Evolutionary conservation across 2,329 filamentous ascomycete genomes (phyloP).

Genomic region (Fusarium acutatum): DNA sequence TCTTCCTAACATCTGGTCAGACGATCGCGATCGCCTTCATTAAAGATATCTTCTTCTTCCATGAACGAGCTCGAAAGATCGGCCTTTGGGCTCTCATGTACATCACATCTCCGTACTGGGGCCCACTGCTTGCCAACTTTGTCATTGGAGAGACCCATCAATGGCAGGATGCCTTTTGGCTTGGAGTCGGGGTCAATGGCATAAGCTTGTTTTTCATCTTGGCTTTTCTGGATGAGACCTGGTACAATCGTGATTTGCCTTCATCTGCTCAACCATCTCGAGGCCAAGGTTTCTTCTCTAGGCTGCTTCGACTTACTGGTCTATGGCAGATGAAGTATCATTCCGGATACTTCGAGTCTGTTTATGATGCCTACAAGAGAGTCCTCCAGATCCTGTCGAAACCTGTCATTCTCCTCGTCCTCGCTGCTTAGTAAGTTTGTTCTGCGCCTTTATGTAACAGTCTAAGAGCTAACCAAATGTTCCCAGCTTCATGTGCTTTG

Average conservation of each 20-base stretch:
- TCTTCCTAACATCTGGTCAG: conserved; percentile 57
- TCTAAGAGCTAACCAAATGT: not conserved
- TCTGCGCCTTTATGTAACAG: not conserved
- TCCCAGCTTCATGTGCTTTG: conserved; percentile 48
- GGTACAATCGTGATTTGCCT: conserved; percentile 56
- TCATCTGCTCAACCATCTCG: conserved; percentile 47
- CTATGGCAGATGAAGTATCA: conserved; percentile 17
- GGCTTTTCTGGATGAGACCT: conserved; percentile 58
- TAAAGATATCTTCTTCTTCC: conserved; percentile 69
- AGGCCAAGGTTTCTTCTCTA: conserved; percentile 39
- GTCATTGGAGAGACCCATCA: conserved; percentile 53
- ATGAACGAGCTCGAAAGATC: conserved; percentile 61
- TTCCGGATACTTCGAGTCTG: conserved; percentile 27
- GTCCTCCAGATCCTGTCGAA: conserved; percentile 23
- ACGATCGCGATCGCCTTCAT: conserved; percentile 60
- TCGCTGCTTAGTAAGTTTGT: conserved; percentile 18
- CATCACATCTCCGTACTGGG: conserved; percentile 54
- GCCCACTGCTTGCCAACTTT: conserved; percentile 57
- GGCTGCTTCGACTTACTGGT: conserved; percentile 34
- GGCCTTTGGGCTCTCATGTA: conserved; percentile 57
- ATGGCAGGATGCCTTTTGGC: conserved; percentile 59
- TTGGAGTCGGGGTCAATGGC: conserved; percentile 53
- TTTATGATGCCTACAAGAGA: conserved; percentile 12
- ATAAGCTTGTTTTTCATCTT: conserved; percentile 51
- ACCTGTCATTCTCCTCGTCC: conserved; percentile 15